These are phyloP conservation scores for Ilex aquifolium DNA, from an alignment of 257 asterid genomes.

Conservation along the genomic window DNA sequence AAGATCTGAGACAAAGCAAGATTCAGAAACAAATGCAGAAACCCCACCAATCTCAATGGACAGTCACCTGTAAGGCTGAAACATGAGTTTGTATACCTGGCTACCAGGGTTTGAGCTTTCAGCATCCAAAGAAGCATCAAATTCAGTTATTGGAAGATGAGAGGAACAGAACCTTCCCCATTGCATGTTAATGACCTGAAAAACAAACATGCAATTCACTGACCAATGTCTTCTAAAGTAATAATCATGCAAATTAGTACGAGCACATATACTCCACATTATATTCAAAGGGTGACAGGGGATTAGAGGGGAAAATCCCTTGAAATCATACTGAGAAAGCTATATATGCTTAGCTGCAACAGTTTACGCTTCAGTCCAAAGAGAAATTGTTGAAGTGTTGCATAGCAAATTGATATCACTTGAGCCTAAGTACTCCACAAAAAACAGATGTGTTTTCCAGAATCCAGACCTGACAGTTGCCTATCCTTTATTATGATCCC, in stretches of 20 bases:
- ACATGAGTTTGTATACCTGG: conserved; percentile 24
- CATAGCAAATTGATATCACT: too few species aligned
- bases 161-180: conserved; percentile 67
- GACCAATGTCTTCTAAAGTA: not conserved
- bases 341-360: too few species aligned
- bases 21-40: conserved; percentile 6
- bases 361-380: too few species aligned
- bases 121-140: conserved; percentile 46
- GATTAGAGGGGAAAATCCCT: too few species aligned
- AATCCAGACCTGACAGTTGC: too few species aligned
- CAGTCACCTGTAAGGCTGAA: not conserved
- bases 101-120: conserved; percentile 54
- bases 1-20: conserved; percentile 41
- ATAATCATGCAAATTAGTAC: not conserved
- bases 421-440: too few species aligned
- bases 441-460: too few species aligned
- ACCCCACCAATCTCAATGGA: not conserved
- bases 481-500: too few species aligned
- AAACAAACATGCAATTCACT: not conserved
- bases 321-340: too few species aligned
- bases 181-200: conserved; percentile 62
- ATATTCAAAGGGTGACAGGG: too few species aligned
- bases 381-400: too few species aligned
- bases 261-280: too few species aligned
- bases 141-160: conserved; percentile 64